Conservation (phyloP, 768 basidiomycete genomes). For the Fomitopsis pulvina region DNA sequence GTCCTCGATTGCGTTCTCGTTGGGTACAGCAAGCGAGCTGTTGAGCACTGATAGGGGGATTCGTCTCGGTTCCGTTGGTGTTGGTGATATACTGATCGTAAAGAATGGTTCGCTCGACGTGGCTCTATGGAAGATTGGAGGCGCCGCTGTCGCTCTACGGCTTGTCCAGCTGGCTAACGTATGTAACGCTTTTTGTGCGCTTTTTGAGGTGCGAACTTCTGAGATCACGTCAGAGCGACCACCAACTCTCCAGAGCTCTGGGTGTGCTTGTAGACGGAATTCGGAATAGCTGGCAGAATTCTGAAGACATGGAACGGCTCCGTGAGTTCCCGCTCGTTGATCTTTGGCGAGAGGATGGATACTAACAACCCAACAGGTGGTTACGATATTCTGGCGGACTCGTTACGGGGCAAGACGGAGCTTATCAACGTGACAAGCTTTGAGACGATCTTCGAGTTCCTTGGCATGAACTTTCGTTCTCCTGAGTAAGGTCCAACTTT, state of each 20-base stretch:
- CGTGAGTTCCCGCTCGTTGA: slow-evolving; percentile 40
- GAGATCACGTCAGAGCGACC: slow-evolving; percentile 45
- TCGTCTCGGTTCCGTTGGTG: not conserved
- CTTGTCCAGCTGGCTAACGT: slow-evolving; percentile 76
- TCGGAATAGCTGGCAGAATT: slow-evolving; percentile 85
- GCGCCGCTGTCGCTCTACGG: slow-evolving; percentile 64
- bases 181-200: slow-evolving; percentile 13
- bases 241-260: slow-evolving; percentile 70
- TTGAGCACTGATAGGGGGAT: slow-evolving; percentile 5
- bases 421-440: slow-evolving; percentile 77
- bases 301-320: slow-evolving; percentile 88
- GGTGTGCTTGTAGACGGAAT: slow-evolving; percentile 71
- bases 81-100: slow-evolving; percentile 55
- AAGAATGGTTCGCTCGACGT: slow-evolving; percentile 61
- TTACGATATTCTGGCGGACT: slow-evolving; percentile 78
- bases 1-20: slow-evolving; percentile 30
- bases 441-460: slow-evolving; percentile 78
- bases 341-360: not conserved
- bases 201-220: not conserved
- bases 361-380: slow-evolving; percentile 46
- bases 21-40: slow-evolving; percentile 27
- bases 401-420: slow-evolving; percentile 63
- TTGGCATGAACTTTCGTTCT: slow-evolving; percentile 77
- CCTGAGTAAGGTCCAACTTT: slow-evolving; percentile 53
- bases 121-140: slow-evolving; percentile 78